These are phyloP conservation scores for Perkinsus olseni DNA, from an alignment of 169 alveolate genomes.

Conservation along the genomic window DNA sequence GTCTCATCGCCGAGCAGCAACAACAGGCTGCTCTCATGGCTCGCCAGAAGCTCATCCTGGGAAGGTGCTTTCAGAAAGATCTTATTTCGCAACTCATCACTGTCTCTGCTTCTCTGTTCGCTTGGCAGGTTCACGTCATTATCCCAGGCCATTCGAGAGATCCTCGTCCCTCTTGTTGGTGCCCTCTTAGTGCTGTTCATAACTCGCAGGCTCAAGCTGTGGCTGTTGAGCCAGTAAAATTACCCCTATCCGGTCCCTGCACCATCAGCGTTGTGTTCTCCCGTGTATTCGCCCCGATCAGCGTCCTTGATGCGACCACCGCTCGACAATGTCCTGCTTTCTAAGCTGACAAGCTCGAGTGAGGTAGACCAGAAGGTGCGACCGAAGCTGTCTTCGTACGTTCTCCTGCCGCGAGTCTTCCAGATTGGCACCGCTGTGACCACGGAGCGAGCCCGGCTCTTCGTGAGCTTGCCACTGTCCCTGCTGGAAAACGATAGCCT, in stretches of 20 bases:
- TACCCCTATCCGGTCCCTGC: background rate
- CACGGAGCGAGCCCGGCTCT: background rate
- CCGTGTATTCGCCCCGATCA: no score
- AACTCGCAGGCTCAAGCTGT: background rate
- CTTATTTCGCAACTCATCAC: no score
- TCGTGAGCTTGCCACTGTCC: background rate
- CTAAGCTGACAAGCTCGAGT: no score
- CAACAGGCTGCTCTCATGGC: background rate
- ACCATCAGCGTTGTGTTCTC: background rate
- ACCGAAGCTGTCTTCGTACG: no score
- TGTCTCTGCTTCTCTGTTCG: background rate
- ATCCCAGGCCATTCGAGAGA: background rate
- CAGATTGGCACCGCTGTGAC: no score
- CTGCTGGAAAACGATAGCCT: background rate
- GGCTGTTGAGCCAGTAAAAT: background rate
- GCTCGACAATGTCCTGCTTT: no score
- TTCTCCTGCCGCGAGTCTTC: no score
- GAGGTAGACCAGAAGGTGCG: no score
- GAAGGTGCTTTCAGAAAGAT: background rate
- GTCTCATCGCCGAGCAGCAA: background rate
- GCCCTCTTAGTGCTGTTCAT: background rate
- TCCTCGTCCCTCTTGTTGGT: background rate
- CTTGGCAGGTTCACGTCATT: background rate
- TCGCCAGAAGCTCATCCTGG: background rate
- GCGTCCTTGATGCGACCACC: no score